Base-by-base conservation (phyloP, 2,329 filamentous ascomycete species). In the Ceratocystis diversiconidia region DNA sequence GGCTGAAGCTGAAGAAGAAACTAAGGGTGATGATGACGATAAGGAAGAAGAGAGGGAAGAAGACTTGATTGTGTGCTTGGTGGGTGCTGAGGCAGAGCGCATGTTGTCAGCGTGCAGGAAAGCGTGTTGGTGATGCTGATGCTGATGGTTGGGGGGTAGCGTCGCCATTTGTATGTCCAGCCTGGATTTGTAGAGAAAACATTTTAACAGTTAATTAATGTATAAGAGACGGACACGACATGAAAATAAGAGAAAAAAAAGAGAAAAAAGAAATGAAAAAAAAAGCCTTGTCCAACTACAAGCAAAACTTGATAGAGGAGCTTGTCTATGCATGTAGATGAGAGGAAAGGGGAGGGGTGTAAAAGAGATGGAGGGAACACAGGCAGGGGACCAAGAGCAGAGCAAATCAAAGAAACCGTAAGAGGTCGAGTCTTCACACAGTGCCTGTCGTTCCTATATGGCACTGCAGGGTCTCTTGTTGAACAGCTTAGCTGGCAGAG, bases 91-190 rank as follows among this genome's bases (percentile, higher is more conserved):
- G 41, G 60, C 61, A 66, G 65, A 66, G 25, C 50, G 61, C 65
- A 63, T 66, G 25, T 62, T 66, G 48, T 63, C 65, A 85, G 71
- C 78, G 73, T 69, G 80, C 76, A 75, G 82, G 79, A 75, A 82
- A 76, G 72, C 81, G 43, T 60, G 66, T 22, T 65, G 65, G 28
- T 60, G 41, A 59, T 65, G 64, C 41, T 62, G 76, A 50, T 67
- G 67, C 74, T 75, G 78, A 73, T 80, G 76, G 76, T 82, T 81
- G 81, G 83, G 83, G 83, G 83, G 79, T 78, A 80, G 79, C 76
- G 79, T 80, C 79, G 83, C 82, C 84, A 86, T 87, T 85, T 84
- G 79, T 81, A 81, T 74, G 73, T 74, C 75, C 71, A 70, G 70
- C 66, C 70, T 66, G 41, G 61, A 63, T 61, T 62, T 48, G 41